These are phyloP conservation scores for Lactarius evosmus DNA, from an alignment of 768 basidiomycete species.

Conservation along the genomic window DNA sequence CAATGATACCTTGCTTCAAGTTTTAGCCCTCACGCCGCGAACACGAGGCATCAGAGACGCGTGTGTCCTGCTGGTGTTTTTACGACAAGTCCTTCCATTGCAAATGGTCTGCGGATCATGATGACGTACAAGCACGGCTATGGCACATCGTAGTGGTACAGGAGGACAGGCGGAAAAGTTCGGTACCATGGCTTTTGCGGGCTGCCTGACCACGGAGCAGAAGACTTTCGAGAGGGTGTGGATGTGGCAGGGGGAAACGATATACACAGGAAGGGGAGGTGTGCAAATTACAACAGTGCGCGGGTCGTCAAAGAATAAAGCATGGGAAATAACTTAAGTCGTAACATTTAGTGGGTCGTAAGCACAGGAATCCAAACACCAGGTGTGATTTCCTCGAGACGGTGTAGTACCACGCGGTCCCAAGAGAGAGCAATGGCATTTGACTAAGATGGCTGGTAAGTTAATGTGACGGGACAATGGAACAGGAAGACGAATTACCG, in stretches of 20 bases:
- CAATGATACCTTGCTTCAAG: constrained; percentile 20
- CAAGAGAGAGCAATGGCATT: constrained; percentile 26
- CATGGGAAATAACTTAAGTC: constrained; percentile 20
- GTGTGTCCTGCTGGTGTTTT: background rate
- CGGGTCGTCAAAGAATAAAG: constrained; percentile 15
- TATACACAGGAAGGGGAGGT: background rate
- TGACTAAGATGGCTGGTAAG: constrained; percentile 7
- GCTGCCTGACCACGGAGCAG: constrained; percentile 13
- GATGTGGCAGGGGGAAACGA: background rate
- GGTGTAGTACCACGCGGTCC: constrained; percentile 26
- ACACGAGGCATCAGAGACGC: constrained; percentile 4
- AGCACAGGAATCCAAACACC: constrained; percentile 26
- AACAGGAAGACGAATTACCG: constrained; percentile 6
- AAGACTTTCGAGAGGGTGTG: background rate
- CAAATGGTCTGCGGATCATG: constrained; percentile 18
- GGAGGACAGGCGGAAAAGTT: background rate
- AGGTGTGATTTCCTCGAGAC: constrained; percentile 23
- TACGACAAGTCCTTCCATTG: constrained; percentile 9
- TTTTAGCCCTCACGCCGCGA: constrained; percentile 7
- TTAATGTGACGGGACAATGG: background rate
- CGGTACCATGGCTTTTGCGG: background rate
- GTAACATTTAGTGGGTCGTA: constrained; percentile 15
- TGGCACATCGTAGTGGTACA: constrained; percentile 24
- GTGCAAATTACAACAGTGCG: background rate
- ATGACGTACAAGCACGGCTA: constrained; percentile 21